phyloP scores from a whole-genome alignment of 331 rosid species.

The Rosa hybrid region DNA sequence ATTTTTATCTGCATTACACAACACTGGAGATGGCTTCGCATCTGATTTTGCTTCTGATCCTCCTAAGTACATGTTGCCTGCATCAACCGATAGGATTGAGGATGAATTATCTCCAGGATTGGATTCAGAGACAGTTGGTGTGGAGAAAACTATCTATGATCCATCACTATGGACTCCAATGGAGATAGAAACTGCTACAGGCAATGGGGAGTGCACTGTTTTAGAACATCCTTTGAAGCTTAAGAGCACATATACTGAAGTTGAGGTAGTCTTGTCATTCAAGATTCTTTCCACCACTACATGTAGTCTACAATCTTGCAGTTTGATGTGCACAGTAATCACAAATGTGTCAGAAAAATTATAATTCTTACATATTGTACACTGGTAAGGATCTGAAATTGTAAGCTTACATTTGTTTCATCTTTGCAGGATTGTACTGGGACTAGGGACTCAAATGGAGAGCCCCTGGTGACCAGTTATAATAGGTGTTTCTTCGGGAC shows the following conservation, averaged over 20 bases:
- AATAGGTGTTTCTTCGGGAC: constrained; percentile 74
- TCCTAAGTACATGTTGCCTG: constrained; percentile 24
- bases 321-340: neutral
- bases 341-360: neutral
- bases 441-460: constrained; percentile 77
- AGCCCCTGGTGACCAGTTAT: constrained; percentile 88
- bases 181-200: constrained; percentile 84
- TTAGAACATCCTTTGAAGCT: constrained; percentile 73
- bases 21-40: constrained; percentile 36
- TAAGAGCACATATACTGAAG: constrained; percentile 78
- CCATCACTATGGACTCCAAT: constrained; percentile 84
- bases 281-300: neutral
- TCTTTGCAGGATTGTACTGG: constrained; percentile 60
- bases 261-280: constrained; percentile 46
- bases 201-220: constrained; percentile 61
- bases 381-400: neutral
- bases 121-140: constrained; percentile 31
- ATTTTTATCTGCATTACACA: constrained; percentile 61
- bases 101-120: constrained; percentile 34
- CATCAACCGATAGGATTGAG: constrained; percentile 34
- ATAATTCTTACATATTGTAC: constrained; percentile 14
- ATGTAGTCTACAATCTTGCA: neutral
- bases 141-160: constrained; percentile 40
- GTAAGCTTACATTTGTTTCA: constrained; percentile 5
- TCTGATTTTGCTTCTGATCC: constrained; percentile 38